Evolutionary conservation across 2,329 filamentous ascomycete genomes (phyloP).

Genomic region (Paramyrothecium roridum): DNA sequence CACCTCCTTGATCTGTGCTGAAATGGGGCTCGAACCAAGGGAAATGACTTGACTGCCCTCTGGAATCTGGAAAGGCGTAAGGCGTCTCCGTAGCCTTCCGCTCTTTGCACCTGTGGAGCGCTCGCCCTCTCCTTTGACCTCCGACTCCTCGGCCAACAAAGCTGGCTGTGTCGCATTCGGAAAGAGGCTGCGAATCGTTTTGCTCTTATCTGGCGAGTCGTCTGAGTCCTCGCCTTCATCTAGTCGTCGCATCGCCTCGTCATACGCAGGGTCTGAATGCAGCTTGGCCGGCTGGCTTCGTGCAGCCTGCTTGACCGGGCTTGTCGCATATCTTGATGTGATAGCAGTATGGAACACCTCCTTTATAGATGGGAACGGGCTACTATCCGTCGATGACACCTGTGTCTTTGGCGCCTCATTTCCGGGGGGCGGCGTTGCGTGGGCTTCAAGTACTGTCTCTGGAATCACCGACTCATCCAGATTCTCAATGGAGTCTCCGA

Average conservation of each 20-base stretch:
- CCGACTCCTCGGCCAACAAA: neutral
- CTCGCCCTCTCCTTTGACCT: slow-evolving; percentile 2
- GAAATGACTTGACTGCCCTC: slow-evolving; percentile 28
- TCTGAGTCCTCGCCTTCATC: slow-evolving; percentile 30
- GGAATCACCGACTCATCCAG: slow-evolving; percentile 15
- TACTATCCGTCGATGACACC: slow-evolving; percentile 23
- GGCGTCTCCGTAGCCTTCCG: slow-evolving; percentile 9
- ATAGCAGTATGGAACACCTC: slow-evolving; percentile 39
- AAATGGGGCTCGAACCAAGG: slow-evolving; percentile 22
- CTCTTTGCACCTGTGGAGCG: slow-evolving; percentile 5
- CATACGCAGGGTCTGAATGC: slow-evolving; percentile 32
- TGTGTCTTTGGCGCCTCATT: slow-evolving; percentile 10
- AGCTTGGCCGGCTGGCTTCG: slow-evolving; percentile 20
- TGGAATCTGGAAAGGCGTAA: slow-evolving; percentile 19
- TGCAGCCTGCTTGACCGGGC: slow-evolving; percentile 22
- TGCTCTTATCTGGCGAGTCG: slow-evolving; percentile 16
- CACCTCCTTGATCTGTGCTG: slow-evolving; percentile 12
- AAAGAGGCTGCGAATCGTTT: slow-evolving; percentile 23
- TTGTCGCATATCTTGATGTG: slow-evolving; percentile 32
- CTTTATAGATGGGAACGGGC: slow-evolving; percentile 29
- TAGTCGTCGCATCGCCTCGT: slow-evolving; percentile 40
- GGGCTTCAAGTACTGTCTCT: slow-evolving; percentile 13
- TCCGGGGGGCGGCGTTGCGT: slow-evolving; percentile 7
- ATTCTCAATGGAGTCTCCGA: slow-evolving; percentile 22
- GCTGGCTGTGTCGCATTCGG: slow-evolving; percentile 28